These are phyloP conservation scores for Chlamydomonas sphaeroides DNA, from an alignment of 139 green algal genomes.

Conservation along the genomic window DNA sequence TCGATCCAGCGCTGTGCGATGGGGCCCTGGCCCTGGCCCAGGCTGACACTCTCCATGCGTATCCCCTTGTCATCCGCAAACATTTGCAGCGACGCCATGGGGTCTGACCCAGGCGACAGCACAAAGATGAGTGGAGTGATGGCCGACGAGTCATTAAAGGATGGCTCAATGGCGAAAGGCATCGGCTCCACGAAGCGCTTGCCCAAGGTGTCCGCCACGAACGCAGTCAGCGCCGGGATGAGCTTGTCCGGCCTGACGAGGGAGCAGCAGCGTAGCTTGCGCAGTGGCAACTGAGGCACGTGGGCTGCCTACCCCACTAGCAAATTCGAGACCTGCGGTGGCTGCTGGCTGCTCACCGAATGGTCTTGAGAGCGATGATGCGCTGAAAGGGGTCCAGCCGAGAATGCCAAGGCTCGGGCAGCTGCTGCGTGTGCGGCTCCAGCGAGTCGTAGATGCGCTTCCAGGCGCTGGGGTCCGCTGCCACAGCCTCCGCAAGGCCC, in stretches of 20 bases:
- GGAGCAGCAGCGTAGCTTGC: not conserved
- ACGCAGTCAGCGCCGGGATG: constrained; percentile 63
- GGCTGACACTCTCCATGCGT: constrained; percentile 74
- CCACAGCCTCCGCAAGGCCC: constrained; percentile 52
- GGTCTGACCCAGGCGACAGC: constrained; percentile 78
- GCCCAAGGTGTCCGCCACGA: constrained; percentile 70
- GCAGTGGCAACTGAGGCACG: no score
- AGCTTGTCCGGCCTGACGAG: constrained; percentile 45
- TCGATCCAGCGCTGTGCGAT: constrained; percentile 73
- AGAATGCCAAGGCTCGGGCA: constrained; percentile 65
- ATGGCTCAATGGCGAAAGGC: constrained; percentile 81
- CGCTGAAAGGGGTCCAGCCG: constrained; percentile 74
- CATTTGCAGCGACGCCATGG: constrained; percentile 81
- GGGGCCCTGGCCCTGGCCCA: constrained; percentile 85
- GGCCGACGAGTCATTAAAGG: constrained; percentile 74
- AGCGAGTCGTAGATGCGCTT: constrained; percentile 69
- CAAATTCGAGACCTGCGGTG: no score
- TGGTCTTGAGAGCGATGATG: constrained; percentile 68
- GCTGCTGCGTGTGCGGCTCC: constrained; percentile 56
- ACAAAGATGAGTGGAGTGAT: constrained; percentile 83
- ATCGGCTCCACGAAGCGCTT: constrained; percentile 80
- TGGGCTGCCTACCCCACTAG: no score
- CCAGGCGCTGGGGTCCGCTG: constrained; percentile 54
- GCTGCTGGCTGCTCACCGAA: no score
- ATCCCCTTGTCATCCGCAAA: constrained; percentile 79